A percentile compares a stretch with the other conserved stretches of the same genome.
Conservation (phyloP, 768 basidiomycete species). For the Daedalea quercina region DNA sequence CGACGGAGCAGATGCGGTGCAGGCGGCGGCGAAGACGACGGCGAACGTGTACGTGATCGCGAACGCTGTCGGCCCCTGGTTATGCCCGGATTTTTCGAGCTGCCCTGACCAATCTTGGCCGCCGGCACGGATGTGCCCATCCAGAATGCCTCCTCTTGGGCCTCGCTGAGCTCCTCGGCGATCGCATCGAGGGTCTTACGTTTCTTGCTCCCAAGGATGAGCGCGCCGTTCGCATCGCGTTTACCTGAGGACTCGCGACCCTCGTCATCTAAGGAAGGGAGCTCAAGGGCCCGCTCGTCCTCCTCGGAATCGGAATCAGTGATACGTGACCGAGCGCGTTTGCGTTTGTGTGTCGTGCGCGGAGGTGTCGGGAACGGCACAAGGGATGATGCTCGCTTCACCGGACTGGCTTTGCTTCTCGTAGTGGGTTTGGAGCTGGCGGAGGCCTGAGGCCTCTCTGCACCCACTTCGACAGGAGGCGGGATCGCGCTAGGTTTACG, state of each 20-base stretch:
- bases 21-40: constrained; percentile 21
- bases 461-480: constrained; percentile 2
- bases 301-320: constrained; percentile 35
- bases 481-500: not conserved
- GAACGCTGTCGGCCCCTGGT: constrained; percentile 9
- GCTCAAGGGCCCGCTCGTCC: constrained; percentile 15
- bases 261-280: constrained; percentile 24
- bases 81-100: not conserved
- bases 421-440: constrained; percentile 3
- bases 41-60: constrained; percentile 19
- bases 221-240: constrained; percentile 8
- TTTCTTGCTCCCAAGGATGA: constrained; percentile 22
- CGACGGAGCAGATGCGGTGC: constrained; percentile 18
- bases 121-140: constrained; percentile 7
- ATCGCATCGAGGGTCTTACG: constrained; percentile 20
- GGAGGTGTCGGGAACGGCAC: constrained; percentile 13
- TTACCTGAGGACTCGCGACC: constrained; percentile 6
- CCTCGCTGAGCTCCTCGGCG: constrained; percentile 21
- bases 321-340: constrained; percentile 30
- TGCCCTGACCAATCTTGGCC: not conserved
- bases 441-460: not conserved
- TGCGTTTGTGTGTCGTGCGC: constrained; percentile 15
- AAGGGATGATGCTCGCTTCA: constrained; percentile 9
- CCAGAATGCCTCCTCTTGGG: constrained; percentile 24
- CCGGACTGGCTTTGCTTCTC: constrained; percentile 3